Percentiles rank a stretch among this genome's conserved stretches.
Evolutionary conservation across 176 grass and related monocot genomes (phyloP).

Genomic region (Phoenix dactylifera): DNA sequence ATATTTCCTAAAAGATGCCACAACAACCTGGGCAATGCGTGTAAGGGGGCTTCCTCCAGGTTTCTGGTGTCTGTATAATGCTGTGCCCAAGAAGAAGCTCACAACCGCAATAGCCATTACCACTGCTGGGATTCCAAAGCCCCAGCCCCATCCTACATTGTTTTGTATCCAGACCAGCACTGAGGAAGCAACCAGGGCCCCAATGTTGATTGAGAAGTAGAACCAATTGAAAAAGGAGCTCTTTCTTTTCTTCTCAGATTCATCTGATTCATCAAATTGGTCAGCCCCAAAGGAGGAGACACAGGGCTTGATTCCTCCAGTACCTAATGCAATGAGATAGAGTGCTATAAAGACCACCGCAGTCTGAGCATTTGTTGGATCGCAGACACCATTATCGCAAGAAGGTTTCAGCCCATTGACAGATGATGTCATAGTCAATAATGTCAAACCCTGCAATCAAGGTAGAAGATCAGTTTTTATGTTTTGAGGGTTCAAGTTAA

Average conservation of each 20-base stretch:
- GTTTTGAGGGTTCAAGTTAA: too few relatives aligned
- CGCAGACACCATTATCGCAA: conserved; percentile 26
- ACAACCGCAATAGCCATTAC: conserved; percentile 64
- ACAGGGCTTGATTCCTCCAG: conserved; percentile 88
- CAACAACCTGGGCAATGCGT: conserved; percentile 65
- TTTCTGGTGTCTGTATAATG: conserved; percentile 64
- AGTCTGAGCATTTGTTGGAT: conserved; percentile 38
- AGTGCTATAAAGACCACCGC: conserved; percentile 49
- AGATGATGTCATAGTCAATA: conserved; percentile 54
- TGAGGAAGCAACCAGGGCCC: conserved; percentile 63
- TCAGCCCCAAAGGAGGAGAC: conserved; percentile 73
- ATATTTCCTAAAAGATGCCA: conserved; percentile 39
- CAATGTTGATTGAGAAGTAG: conserved; percentile 90
- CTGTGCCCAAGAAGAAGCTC: conserved; percentile 70
- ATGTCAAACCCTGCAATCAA: conserved; percentile 39
- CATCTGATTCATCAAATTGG: conserved; percentile 74
- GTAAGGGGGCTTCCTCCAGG: conserved; percentile 71
- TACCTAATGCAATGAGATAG: conserved; percentile 67
- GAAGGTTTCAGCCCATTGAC: conserved; percentile 40
- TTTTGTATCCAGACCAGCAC: conserved; percentile 83
- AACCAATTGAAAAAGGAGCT: conserved; percentile 92
- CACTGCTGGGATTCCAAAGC: conserved; percentile 77
- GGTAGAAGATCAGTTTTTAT: not conserved
- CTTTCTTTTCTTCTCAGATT: conserved; percentile 51
- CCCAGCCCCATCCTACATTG: conserved; percentile 79